These are phyloP conservation scores for Zelonia costaricensis DNA, from an alignment of 208 protist species.

Conservation along the genomic window DNA sequence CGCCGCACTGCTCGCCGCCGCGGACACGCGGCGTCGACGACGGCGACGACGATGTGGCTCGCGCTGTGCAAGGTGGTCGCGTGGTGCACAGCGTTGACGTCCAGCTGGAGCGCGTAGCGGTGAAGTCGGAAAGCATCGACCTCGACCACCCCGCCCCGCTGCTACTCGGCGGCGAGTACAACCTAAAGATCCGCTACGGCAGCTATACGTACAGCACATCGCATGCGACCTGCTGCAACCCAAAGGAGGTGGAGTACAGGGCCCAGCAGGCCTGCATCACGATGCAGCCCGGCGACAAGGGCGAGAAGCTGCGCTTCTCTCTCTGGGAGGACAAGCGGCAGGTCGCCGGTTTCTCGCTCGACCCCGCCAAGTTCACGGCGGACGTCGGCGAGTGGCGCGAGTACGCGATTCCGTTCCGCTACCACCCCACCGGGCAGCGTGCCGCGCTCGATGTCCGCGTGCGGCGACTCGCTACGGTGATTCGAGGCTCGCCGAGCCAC, in stretches of 20 bases:
- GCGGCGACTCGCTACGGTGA: constrained; percentile 5
- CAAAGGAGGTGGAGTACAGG: constrained; percentile 51
- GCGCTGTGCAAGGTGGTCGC: too few relatives aligned
- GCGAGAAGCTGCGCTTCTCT: constrained; percentile 79
- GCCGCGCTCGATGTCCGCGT: constrained; percentile 70
- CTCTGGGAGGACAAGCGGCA: constrained; percentile 78
- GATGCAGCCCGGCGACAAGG: constrained; percentile 7
- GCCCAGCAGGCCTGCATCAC: constrained; percentile 42
- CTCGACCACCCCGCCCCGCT: constrained; percentile 67
- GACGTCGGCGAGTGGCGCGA: constrained; percentile 48
- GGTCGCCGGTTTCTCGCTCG: constrained; percentile 82
- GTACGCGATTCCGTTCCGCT: constrained; percentile 87
- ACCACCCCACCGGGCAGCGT: constrained; percentile 75
- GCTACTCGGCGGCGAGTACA: constrained; percentile 67
- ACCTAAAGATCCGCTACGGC: constrained; percentile 69
- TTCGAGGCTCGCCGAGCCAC: not conserved
- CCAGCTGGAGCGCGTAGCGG: constrained; percentile 57
- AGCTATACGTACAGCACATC: constrained; percentile 37
- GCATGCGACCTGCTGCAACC: constrained; percentile 43
- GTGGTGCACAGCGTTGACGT: constrained; percentile 32
- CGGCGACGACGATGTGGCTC: too few relatives aligned
- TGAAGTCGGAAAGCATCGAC: constrained; percentile 57
- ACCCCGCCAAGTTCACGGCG: constrained; percentile 66
- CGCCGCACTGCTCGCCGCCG: not conserved
- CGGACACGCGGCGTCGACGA: not conserved